A percentile compares a stretch with the other conserved stretches of the same genome.
These are phyloP conservation scores for Coniochaeta hoffmannii DNA, from an alignment of 2,329 filamentous ascomycete genomes.

Conservation along the genomic window DNA sequence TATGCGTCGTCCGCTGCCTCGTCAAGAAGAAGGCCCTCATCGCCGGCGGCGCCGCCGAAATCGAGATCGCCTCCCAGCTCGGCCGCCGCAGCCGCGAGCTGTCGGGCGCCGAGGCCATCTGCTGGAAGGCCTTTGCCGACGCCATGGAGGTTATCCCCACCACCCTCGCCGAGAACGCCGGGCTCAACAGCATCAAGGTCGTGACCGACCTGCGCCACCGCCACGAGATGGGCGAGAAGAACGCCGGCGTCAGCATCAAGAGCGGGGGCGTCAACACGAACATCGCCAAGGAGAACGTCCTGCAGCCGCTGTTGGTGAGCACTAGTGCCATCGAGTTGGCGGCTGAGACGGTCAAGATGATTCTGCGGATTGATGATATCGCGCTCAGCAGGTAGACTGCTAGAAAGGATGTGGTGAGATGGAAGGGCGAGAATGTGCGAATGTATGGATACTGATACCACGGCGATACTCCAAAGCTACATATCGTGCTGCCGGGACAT, in stretches of 20 bases:
- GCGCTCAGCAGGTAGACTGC: slow-evolving; percentile 49
- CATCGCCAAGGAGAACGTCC: slow-evolving; percentile 92
- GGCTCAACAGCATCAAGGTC: slow-evolving; percentile 96
- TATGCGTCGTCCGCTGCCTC: slow-evolving; percentile 92
- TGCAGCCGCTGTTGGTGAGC: slow-evolving; percentile 92
- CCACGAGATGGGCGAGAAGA: slow-evolving; percentile 91
- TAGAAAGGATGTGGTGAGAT: not conserved
- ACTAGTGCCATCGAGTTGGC: slow-evolving; percentile 96
- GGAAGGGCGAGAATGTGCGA: not conserved
- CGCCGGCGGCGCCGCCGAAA: slow-evolving; percentile 91
- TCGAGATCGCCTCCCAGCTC: slow-evolving; percentile 86
- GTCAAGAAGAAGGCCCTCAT: slow-evolving; percentile 99
- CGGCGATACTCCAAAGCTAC: slow-evolving; percentile 83
- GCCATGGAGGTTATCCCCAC: slow-evolving; percentile 96
- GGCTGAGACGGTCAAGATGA: slow-evolving; percentile 98
- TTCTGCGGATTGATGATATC: slow-evolving; percentile 61
- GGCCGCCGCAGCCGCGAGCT: slow-evolving; percentile 75
- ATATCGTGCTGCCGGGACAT: slow-evolving; percentile 24
- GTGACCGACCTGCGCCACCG: slow-evolving; percentile 92
- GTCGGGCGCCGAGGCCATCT: slow-evolving; percentile 89
- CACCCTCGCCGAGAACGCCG: slow-evolving; percentile 93
- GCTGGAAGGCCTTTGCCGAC: slow-evolving; percentile 98
- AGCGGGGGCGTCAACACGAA: slow-evolving; percentile 94
- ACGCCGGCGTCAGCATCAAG: slow-evolving; percentile 97
- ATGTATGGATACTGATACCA: slow-evolving; percentile 4